Conservation (phyloP, 768 basidiomycete genomes). For the Termitomyces sp. region DNA sequence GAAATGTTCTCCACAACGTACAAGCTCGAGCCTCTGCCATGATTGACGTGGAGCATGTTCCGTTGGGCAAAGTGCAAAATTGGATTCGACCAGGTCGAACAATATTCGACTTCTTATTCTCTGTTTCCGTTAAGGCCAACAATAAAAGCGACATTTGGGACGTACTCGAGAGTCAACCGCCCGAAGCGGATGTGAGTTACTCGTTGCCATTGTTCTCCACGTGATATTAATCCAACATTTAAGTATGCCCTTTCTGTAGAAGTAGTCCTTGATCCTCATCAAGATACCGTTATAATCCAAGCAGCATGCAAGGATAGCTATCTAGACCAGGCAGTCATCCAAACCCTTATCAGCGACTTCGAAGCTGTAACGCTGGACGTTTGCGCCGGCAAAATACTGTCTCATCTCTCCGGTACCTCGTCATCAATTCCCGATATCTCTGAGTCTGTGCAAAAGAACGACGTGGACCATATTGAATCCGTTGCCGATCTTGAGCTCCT, state of each 20-base stretch:
- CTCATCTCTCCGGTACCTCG: neutral
- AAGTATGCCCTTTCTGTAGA: conserved; percentile 29
- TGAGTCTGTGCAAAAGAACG: neutral
- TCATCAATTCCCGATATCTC: neutral
- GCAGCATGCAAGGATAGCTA: conserved; percentile 22
- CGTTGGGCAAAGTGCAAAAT: conserved; percentile 25
- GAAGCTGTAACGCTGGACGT: conserved; percentile 17
- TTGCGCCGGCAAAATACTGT: neutral
- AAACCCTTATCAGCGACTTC: conserved; percentile 18
- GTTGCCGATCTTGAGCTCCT: conserved; percentile 13
- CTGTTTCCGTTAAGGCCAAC: conserved; percentile 21
- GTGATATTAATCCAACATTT: neutral
- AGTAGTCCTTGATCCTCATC: conserved; percentile 20
- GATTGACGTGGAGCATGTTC: conserved; percentile 27
- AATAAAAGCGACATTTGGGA: conserved; percentile 19
- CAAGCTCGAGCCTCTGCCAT: conserved; percentile 22
- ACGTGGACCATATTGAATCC: neutral
- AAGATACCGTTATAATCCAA: conserved; percentile 19
- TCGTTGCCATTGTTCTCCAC: neutral
- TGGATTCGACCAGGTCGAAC: conserved; percentile 28
- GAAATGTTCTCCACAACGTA: conserved; percentile 16
- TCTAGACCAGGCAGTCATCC: conserved; percentile 6
- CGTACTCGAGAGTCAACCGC: conserved; percentile 23
- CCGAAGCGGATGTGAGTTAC: conserved; percentile 26
- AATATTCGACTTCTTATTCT: conserved; percentile 27